Conservation (phyloP, 495 filamentous ascomycete genomes). For the Neurospora sublineolata region DNA sequence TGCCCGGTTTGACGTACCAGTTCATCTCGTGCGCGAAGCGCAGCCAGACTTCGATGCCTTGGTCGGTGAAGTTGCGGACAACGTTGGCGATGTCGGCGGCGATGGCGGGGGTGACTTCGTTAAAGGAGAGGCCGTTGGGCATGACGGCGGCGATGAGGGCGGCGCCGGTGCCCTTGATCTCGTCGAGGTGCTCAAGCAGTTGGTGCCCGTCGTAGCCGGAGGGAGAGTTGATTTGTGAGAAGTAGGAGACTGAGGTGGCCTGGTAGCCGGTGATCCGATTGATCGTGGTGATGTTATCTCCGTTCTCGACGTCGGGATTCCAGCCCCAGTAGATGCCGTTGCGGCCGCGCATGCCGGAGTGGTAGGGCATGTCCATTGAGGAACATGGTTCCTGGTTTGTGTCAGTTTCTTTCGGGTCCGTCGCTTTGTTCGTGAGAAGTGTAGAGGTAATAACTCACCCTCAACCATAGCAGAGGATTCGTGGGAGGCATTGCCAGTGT, state of each 20-base stretch:
- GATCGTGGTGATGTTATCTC: conserved; percentile 1
- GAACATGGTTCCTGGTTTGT: conserved; percentile 1
- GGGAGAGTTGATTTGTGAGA: conserved; percentile 5
- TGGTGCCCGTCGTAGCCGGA: conserved; percentile 4
- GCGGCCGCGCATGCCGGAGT: not conserved
- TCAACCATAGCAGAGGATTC: not conserved
- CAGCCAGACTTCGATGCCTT: conserved; percentile 8
- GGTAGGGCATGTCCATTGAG: not conserved
- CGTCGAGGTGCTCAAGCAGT: not conserved
- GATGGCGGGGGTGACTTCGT: conserved; percentile 2
- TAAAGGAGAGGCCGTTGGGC: conserved; percentile 4
- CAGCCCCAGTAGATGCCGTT: conserved; percentile 8
- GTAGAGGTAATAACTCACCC: not conserved
- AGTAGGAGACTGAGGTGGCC: not conserved
- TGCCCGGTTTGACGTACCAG: conserved; percentile 4
- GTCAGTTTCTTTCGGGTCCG: not conserved
- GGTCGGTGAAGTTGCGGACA: conserved; percentile 2
- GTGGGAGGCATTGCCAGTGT: not conserved
- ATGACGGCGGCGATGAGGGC: conserved; percentile 4
- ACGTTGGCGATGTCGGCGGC: conserved; percentile 3
- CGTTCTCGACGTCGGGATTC: conserved; percentile 1
- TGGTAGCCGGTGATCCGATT: not conserved
- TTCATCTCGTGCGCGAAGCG: conserved; percentile 11
- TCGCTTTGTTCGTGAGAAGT: not conserved
- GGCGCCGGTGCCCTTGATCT: not conserved